Base-by-base conservation (phyloP, 768 basidiomycete genomes). In the Hericium coralloides region DNA sequence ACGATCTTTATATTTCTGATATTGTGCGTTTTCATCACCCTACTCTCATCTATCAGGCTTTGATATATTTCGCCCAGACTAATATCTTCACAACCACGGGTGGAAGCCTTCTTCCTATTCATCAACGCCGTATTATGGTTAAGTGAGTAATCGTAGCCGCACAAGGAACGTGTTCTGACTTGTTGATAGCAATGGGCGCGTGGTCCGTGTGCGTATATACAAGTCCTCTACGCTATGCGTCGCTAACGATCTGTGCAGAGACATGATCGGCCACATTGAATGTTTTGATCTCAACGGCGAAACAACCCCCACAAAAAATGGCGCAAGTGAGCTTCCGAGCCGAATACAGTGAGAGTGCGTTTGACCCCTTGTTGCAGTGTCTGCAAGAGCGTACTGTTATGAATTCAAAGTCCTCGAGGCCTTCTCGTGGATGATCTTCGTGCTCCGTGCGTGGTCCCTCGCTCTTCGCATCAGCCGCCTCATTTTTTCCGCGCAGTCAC, bases 301-400 rank as follows among this genome's bases (percentile, higher is more conserved):
- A 36, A 51, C 31, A 8, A 31, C 54, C 47, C 37, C 3, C 31
- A 62, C 61, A 20, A 60, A 60, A 41, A 6, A 58, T 50, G 61
- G 61, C 48, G 58, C 47, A 14, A 60, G 61, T 62, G 18, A 31
- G 59, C 55, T 23, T 18, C 15, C 7, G 31, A 9, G 1, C 20
- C 52, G 23, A 23, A 1, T 10, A 50, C 25, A 14, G 12, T 51
- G 23, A 37, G 5, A 45, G 23, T 14, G n/a, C 38, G 38, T 53
- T 47, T 50, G 38, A 50, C 3, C 2, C 4, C 3, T 14, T n/a
- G 38, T 18, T 38, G 41, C 23, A 62, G 61, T 62, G 25, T 62
- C 62, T 18, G 57, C 62, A 22, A 52, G 53, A n/a, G n/a, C 57
- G n/a, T 63, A 61, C 20, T 63, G 62, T 38, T 61, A 63, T 23